phyloP scores from a whole-genome alignment of 495 filamentous ascomycete genomes.

The Apiosordaria backusii region DNA sequence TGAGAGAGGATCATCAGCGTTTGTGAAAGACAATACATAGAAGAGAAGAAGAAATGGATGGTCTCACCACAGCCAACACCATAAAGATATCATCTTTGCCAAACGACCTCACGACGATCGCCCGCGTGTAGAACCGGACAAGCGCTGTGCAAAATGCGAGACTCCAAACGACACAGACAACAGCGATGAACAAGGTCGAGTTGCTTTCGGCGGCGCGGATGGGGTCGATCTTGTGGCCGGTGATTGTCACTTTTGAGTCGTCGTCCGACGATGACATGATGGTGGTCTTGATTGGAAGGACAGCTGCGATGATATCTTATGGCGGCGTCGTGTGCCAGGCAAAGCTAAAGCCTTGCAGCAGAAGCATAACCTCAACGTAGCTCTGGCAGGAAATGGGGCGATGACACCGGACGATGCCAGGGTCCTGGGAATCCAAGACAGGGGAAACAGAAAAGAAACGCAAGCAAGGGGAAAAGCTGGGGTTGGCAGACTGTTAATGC shows the following conservation, averaged over 20 bases:
- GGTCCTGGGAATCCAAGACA: background rate
- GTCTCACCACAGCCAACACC: conserved; percentile 32
- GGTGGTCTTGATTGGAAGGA: background rate
- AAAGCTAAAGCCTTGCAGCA: background rate
- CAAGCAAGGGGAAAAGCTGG: background rate
- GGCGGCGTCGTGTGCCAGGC: background rate
- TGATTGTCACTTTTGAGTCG: background rate
- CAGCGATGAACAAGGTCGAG: conserved; percentile 16
- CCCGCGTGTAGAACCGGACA: conserved; percentile 35
- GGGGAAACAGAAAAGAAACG: background rate
- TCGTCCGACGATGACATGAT: conserved; percentile 9
- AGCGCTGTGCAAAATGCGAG: conserved; percentile 21
- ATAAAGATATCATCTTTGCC: conserved; percentile 49
- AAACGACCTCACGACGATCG: conserved; percentile 33
- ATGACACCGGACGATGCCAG: background rate
- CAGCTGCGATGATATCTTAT: background rate
- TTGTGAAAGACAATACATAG: background rate
- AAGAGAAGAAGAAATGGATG: background rate
- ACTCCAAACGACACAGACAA: conserved; percentile 22
- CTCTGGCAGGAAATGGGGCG: background rate
- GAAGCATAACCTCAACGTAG: background rate
- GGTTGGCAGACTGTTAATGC: background rate
- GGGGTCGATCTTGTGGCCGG: conserved; percentile 12
- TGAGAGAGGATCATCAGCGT: background rate
- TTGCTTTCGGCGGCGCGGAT: conserved; percentile 25